A percentile compares a stretch with the other conserved stretches of the same genome.
These are phyloP conservation scores for Stipa capillata DNA, from an alignment of 176 grass and related monocot species.

Conservation along the genomic window DNA sequence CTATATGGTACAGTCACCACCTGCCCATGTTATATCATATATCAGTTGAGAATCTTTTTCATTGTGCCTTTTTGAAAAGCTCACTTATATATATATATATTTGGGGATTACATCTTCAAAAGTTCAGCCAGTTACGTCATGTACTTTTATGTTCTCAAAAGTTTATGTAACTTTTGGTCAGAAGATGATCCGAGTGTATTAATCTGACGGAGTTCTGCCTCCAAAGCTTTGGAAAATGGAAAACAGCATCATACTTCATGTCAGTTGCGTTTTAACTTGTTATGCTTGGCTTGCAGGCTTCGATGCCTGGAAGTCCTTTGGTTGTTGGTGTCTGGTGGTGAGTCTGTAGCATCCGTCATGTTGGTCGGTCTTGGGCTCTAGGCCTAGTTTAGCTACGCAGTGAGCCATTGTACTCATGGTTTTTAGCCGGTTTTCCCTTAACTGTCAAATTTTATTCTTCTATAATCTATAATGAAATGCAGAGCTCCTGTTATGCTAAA, in stretches of 20 bases:
- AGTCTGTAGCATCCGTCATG: too few relatives aligned
- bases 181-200: neutral
- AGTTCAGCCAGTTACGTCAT: neutral
- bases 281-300: too few relatives aligned
- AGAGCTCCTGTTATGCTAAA: too few relatives aligned
- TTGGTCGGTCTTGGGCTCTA: too few relatives aligned
- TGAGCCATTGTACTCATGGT: too few relatives aligned
- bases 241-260: neutral
- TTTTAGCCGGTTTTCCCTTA: too few relatives aligned
- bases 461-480: too few relatives aligned
- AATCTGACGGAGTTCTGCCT: neutral
- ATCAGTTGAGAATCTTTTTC: neutral
- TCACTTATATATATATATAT: neutral
- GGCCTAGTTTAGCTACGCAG: too few relatives aligned
- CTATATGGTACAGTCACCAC: constrained; percentile 59
- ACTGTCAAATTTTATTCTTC: too few relatives aligned
- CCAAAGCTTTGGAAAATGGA: neutral
- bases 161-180: neutral
- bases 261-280: neutral
- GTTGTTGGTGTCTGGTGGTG: too few relatives aligned
- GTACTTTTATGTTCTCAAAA: neutral
- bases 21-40: neutral
- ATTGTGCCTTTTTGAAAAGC: neutral
- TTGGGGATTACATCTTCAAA: neutral
- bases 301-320: too few relatives aligned